A percentile compares a stretch with the other conserved stretches of the same genome.
phyloP scores from a whole-genome alignment of 164 flowering plant species.

The Dillenia turbinata region DNA sequence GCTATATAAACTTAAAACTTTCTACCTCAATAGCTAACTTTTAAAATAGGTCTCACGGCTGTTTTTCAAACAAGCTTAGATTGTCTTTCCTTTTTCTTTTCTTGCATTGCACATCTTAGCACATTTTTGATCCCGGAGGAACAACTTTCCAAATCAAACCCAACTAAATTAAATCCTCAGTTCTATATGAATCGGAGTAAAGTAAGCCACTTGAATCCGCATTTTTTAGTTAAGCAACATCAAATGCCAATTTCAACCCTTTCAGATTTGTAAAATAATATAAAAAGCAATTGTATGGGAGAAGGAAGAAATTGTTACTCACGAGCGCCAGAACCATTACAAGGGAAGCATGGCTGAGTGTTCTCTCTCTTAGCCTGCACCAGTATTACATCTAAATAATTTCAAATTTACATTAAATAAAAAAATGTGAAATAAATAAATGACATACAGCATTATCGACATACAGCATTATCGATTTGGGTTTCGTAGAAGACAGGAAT shows the following conservation, averaged over 20 bases:
- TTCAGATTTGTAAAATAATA: neutral
- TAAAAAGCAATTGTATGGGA: neutral
- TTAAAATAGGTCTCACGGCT: too few relatives aligned
- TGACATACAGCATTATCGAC: conserved; percentile 67
- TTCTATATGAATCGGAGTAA: neutral
- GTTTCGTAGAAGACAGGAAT: conserved; percentile 88
- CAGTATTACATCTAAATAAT: neutral
- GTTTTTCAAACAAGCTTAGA: too few relatives aligned
- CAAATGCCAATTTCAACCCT: too few relatives aligned
- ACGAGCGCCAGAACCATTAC: conserved; percentile 91
- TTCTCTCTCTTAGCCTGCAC: conserved; percentile 88
- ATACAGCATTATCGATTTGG: conserved; percentile 89
- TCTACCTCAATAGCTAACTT: too few relatives aligned
- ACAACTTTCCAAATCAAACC: too few relatives aligned
- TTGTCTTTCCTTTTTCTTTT: too few relatives aligned
- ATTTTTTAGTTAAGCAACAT: too few relatives aligned
- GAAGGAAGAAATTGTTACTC: conserved; percentile 17
- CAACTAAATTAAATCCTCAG: too few relatives aligned
- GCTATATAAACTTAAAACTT: too few relatives aligned
- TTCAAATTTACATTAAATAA: neutral
- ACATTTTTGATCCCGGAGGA: too few relatives aligned
- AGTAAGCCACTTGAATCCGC: neutral
- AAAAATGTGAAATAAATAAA: neutral
- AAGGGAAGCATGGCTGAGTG: conserved; percentile 94
- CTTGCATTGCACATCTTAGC: too few relatives aligned